These are phyloP conservation scores for Eucalyptus caleyi DNA, from an alignment of 345 rosid genomes.

Conservation along the genomic window DNA sequence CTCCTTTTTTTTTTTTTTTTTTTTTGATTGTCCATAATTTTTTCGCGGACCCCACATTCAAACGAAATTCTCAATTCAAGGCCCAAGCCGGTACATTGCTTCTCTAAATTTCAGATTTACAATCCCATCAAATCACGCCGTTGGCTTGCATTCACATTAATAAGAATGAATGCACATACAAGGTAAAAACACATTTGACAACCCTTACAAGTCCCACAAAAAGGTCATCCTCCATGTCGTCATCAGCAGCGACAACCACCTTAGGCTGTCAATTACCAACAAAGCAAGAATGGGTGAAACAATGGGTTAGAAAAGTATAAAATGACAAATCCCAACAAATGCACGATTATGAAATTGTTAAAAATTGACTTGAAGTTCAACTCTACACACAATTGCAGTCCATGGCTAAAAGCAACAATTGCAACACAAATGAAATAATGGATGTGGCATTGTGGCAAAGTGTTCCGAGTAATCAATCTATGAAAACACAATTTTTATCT, in stretches of 20 bases:
- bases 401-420: neutral
- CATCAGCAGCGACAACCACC: neutral
- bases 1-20: rapidly evolving
- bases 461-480: neutral
- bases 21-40: neutral
- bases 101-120: neutral
- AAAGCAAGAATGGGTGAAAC: neutral
- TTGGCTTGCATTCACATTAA: neutral
- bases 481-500: neutral
- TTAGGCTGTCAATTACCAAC: neutral
- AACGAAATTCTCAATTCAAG: neutral
- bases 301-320: neutral
- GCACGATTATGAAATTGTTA: neutral
- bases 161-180: neutral
- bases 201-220: neutral
- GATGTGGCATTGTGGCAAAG: rapidly evolving
- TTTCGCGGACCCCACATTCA: neutral
- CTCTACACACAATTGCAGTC: neutral
- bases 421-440: neutral
- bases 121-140: neutral
- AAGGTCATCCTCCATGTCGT: neutral
- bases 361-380: neutral
- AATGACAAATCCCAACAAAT: neutral
- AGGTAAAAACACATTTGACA: neutral
- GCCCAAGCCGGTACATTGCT: neutral